Evolutionary conservation across 2,329 filamentous ascomycete genomes (phyloP).

Genomic region (Stagonosporopsis vannaccii): DNA sequence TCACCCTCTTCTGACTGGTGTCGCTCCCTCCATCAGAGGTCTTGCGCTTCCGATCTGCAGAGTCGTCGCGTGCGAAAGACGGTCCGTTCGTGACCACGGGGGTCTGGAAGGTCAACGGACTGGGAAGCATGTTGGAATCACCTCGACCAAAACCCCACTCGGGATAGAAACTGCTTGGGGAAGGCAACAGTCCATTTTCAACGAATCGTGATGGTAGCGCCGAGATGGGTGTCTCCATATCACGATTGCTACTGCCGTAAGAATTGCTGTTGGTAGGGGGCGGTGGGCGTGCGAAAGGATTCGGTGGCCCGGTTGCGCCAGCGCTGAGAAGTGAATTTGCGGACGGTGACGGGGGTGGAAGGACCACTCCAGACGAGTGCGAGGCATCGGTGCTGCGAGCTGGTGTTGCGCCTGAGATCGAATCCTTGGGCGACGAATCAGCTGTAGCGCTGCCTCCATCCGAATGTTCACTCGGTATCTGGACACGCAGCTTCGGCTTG

Average conservation of each 20-base stretch:
- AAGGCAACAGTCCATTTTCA: conserved; percentile 84
- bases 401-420: conserved; percentile 66
- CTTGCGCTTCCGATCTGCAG: conserved; percentile 50
- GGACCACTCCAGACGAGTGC: conserved; percentile 74
- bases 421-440: conserved; percentile 70
- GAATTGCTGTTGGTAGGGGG: conserved; percentile 68
- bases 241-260: conserved; percentile 44
- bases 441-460: conserved; percentile 78
- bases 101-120: conserved; percentile 90
- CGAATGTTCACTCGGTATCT: conserved; percentile 91
- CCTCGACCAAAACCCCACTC: conserved; percentile 82
- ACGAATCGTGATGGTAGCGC: conserved; percentile 92
- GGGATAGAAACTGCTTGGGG: conserved; percentile 89
- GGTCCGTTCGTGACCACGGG: conserved; percentile 62
- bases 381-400: conserved; percentile 64
- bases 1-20: conserved; percentile 48
- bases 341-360: conserved; percentile 92
- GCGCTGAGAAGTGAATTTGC: conserved; percentile 86
- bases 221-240: conserved; percentile 83
- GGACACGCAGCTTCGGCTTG: conserved; percentile 85
- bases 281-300: conserved; percentile 89
- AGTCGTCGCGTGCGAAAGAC: conserved; percentile 54
- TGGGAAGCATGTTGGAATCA: conserved; percentile 87
- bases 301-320: conserved; percentile 89
- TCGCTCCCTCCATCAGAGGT: conserved; percentile 51